Evolutionary conservation across 768 basidiomycete genomes (phyloP).

Genomic region (Leccinum aurantiacum): DNA sequence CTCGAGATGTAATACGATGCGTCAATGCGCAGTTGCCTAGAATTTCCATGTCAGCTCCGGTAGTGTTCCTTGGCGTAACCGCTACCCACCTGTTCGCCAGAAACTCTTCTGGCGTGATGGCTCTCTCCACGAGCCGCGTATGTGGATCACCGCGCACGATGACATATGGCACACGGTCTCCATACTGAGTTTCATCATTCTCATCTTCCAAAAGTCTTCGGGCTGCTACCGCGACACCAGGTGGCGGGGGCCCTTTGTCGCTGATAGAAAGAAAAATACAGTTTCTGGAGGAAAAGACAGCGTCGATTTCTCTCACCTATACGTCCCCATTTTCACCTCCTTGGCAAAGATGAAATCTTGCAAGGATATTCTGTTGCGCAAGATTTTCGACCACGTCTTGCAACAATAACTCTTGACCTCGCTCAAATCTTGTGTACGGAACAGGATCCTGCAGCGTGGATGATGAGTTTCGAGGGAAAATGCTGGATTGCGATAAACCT

Average conservation of each 20-base stretch:
- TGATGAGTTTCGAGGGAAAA: not conserved
- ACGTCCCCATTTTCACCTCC: slow-evolving; percentile 90
- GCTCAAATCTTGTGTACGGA: slow-evolving; percentile 86
- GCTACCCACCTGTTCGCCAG: slow-evolving; percentile 56
- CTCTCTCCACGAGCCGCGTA: slow-evolving; percentile 69
- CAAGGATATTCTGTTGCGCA: slow-evolving; percentile 77
- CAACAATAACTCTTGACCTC: slow-evolving; percentile 87
- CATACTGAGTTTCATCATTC: slow-evolving; percentile 85
- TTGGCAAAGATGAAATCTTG: slow-evolving; percentile 96
- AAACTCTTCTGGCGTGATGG: slow-evolving; percentile 70
- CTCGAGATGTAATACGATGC: slow-evolving; percentile 84
- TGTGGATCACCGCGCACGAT: slow-evolving; percentile 67
- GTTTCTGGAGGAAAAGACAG: not conserved
- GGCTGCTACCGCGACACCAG: slow-evolving; percentile 88
- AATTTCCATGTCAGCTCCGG: not conserved
- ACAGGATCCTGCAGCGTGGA: slow-evolving; percentile 68
- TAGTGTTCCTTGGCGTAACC: not conserved
- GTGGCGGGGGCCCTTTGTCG: slow-evolving; percentile 81
- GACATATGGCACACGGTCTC: slow-evolving; percentile 91
- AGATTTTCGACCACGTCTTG: slow-evolving; percentile 78
- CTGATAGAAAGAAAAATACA: slow-evolving; percentile 38
- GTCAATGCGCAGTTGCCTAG: slow-evolving; percentile 75
- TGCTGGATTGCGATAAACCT: not conserved
- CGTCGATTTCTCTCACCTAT: slow-evolving; percentile 54
- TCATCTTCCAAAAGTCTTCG: slow-evolving; percentile 71